Base-by-base conservation (phyloP, 345 rosid species). In the Gossypium stocksii region DNA sequence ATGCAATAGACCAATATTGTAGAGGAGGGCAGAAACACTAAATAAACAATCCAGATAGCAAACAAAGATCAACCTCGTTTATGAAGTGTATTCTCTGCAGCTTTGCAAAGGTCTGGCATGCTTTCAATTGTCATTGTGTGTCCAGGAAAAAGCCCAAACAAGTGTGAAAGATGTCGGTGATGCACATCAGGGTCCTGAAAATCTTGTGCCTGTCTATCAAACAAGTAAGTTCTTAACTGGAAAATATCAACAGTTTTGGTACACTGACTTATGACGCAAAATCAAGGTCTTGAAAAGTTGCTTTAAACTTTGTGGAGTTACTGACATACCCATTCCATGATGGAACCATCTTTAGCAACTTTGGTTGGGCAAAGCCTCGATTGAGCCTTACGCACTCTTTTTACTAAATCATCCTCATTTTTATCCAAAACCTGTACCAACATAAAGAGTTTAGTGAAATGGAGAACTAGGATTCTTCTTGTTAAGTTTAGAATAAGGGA, bases 81-180 rank as follows among this genome's bases (percentile, higher is more conserved):
- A 49, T 76, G 75, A 41, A 95, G 98, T 45, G 94, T 83, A 76
- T 71, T 49, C 70, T 69, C 89, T 43, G 91, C 96, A n/a, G 98
- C 97, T 79, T 83, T 83, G 77, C 94, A 89, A 46, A 95, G 93
- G 67, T 83, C 93, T 2, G 93, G 93, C 79, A 81, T 86, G 77
- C 82, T 84, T 43, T 88, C 96, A 22, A 77, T 70, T 20, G 96
- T 89, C 77, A 91, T 79, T 61, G 96, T 81, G 78, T 95, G 97
- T 74, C 98, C 99, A 0, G 98, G 98, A 81, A 85, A 95, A 76
- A 93, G 86, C 70, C 98, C 98, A 86, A 91, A 95, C 78, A 95
- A 91, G 73, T 91, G 96, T 17, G 99, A 95, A 43, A 95, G 76
- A 73, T 93, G 99, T 70, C 97, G 89, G 73, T 93, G 97, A 73